Evolutionary conservation across 2,329 filamentous ascomycete species (phyloP), one percentile per base, ranked within the genome.

Genomic region (Colletotrichum sp.): DNA sequence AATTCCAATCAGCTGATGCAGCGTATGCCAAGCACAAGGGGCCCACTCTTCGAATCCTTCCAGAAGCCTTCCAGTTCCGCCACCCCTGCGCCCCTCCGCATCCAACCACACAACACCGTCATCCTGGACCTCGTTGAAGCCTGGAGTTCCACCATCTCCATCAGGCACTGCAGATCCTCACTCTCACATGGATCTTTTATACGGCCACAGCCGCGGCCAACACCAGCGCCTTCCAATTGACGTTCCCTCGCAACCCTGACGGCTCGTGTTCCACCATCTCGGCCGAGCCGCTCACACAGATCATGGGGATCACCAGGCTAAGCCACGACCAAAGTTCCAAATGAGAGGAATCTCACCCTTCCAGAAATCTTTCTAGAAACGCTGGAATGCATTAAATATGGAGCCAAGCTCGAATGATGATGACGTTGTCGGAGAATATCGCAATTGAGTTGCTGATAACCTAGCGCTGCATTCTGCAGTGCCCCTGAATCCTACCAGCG

Each of bases 51-150:
- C 32, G 58, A 75, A 68, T 73, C 70, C 70, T 75, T 75, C 74
- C 57, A 69, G 74, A 73, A 75, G 57, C 64, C 57, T 75, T 75
- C 64, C 74, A 43, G 18, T 73, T 69, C 48, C 70, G 74, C 74
- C 74, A 75, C 72, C 61, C 67, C 72, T 74, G 67, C 36, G 21
- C 67, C 67, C 30, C 28, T 28, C 34, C 15, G 18, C 48, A 61
- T 61, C 28, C 36, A 48, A 52, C 48, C 16, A 60, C n/a, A 60
- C 55, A 15, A 34, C 24, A 65, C 60, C 60, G 60, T 66, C 67
- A 60, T 48, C 57, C 36, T 57, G 32, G 6, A 9, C 18, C n/a
- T 34, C 43, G 32, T 32, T 58, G 32, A 64, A 64, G 30, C 34
- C 30, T 43, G 52, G n/a, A 38, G 34, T 30, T 36, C 69, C 24